Base-by-base conservation (phyloP, 2,329 filamentous ascomycete genomes). In the Talaromyces sp. region DNA sequence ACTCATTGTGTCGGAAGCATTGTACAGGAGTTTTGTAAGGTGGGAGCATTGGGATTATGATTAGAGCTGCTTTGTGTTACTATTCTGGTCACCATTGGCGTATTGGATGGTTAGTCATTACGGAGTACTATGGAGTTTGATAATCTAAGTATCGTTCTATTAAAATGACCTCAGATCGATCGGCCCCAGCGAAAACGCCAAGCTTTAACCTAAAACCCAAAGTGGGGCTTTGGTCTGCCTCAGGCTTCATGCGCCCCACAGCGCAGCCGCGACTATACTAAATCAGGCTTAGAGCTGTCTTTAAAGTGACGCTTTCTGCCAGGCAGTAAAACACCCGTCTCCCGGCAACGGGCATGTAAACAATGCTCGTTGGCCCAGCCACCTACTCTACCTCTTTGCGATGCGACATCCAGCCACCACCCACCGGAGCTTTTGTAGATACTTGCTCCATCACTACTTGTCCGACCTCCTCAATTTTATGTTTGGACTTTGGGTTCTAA, bases 321-420 rank as follows among this genome's bases (percentile, higher is more conserved):
- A 71, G 71, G 76, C 76, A 75, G 76, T 76, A 60, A 61, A 50
- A 1, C 0, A 0, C 22, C 62, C 66, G 77, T 79, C 78, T 70
- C 77, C 75, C 64, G 68, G 74, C 72, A 75, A 76, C 74, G 69
- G 64, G 37, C 33, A 64, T 47, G 77, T 80, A 79, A 80, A 80
- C 77, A 80, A 76, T 72, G 68, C 61, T 68, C 66, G 73, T 75
- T 79, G 74, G 75, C 75, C 78, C 78, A 80, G 76, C 77, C 78
- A 77, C 76, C 73, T 66, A 59, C 56, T 59, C 27, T 9, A 27
- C 24, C 14, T 50, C 39, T 50, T 56, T 45, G 22, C 66, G 39
- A 50, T 41, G 45, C 57, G 60, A 57, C 49, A 49, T 50, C 76
- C 76, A 79, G 76, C 76, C 76, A 76, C 76, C 76, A 45, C 24